Evolutionary conservation across 805 yeast genomes (phyloP).

Genomic region (Ogataea pignaliae): DNA sequence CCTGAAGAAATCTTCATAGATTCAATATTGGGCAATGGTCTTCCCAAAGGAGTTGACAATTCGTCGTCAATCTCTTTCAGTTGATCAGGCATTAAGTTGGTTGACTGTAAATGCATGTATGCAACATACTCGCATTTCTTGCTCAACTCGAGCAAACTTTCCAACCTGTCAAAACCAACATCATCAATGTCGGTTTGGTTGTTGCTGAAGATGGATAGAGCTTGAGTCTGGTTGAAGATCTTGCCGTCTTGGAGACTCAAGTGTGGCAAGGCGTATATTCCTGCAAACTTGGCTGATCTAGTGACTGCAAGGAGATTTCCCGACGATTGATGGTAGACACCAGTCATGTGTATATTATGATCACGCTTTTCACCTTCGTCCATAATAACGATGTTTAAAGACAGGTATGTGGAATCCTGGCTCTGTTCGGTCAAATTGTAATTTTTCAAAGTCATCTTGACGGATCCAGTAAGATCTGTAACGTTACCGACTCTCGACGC

Average conservation of each 20-base stretch:
- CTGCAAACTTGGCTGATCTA: slow-evolving; percentile 59
- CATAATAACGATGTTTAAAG: slow-evolving; percentile 27
- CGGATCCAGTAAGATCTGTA: slow-evolving; percentile 22
- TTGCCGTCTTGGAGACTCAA: slow-evolving; percentile 36
- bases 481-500: slow-evolving; percentile 22
- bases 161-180: slow-evolving; percentile 33
- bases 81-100: slow-evolving; percentile 48
- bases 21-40: slow-evolving; percentile 65
- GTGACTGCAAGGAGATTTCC: slow-evolving; percentile 61
- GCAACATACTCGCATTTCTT: slow-evolving; percentile 65
- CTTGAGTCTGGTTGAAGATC: slow-evolving; percentile 42
- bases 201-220: slow-evolving; percentile 38
- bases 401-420: slow-evolving; percentile 31
- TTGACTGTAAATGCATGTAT: slow-evolving; percentile 65
- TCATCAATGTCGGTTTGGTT: slow-evolving; percentile 39
- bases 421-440: slow-evolving; percentile 6
- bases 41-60: slow-evolving; percentile 66
- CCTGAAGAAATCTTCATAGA: slow-evolving; percentile 49
- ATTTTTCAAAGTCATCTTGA: slow-evolving; percentile 18
- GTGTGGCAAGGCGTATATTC: slow-evolving; percentile 59
- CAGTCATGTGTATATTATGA: slow-evolving; percentile 48
- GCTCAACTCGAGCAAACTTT: slow-evolving; percentile 27
- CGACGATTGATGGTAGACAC: slow-evolving; percentile 60
- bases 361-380: slow-evolving; percentile 46
- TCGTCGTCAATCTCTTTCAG: slow-evolving; percentile 67